Conservation (phyloP, 208 protist species). For the Wallacemonas sp. region DNA sequence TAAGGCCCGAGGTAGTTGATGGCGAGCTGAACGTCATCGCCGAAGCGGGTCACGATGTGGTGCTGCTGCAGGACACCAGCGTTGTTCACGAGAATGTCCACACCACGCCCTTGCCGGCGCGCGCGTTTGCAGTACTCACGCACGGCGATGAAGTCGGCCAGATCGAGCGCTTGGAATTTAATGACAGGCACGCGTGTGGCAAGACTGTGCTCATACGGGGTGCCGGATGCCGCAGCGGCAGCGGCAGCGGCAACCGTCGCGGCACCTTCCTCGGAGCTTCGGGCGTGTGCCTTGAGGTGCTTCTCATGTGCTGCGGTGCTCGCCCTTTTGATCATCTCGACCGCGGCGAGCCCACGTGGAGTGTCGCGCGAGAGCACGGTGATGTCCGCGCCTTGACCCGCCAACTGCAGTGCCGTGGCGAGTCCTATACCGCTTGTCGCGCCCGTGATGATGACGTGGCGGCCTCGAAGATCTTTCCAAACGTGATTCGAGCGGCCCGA, state of each 20-base stretch:
- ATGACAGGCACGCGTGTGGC: slow-evolving; percentile 18
- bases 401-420: slow-evolving; percentile 67
- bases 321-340: slow-evolving; percentile 31
- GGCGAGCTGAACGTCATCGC: slow-evolving; percentile 77
- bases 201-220: neutral
- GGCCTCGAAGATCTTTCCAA: slow-evolving; percentile 45
- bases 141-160: slow-evolving; percentile 77
- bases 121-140: slow-evolving; percentile 66
- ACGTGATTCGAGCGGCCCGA: slow-evolving; percentile 39
- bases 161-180: slow-evolving; percentile 54
- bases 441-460: slow-evolving; percentile 69
- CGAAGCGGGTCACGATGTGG: slow-evolving; percentile 60
- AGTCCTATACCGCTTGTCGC: slow-evolving; percentile 74
- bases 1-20: slow-evolving; percentile 76
- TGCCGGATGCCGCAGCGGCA: slow-evolving; percentile 11
- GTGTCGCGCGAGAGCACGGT: slow-evolving; percentile 48
- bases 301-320: slow-evolving; percentile 5
- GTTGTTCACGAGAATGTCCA: slow-evolving; percentile 80
- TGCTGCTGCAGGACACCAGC: slow-evolving; percentile 64
- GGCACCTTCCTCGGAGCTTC: neutral
- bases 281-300: neutral
- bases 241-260: neutral
- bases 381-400: slow-evolving; percentile 68
- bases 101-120: slow-evolving; percentile 24
- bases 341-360: slow-evolving; percentile 35